Evolutionary conservation across 192 early-diverging fungal genomes (phyloP).

Genomic region (Thamnidium elegans): DNA sequence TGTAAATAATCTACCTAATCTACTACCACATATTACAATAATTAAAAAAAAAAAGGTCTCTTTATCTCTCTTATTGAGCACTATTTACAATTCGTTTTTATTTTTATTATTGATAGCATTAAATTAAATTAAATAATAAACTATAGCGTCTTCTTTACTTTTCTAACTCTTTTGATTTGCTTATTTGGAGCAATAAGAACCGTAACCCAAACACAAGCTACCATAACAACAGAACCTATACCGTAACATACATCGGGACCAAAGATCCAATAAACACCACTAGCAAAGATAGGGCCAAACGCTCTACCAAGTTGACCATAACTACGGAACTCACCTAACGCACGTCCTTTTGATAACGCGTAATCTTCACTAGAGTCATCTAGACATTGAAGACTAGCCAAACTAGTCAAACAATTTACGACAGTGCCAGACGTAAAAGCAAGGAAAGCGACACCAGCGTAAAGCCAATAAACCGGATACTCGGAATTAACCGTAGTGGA

Average conservation of each 20-base stretch:
- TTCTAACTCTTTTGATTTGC: constrained; percentile 1
- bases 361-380: constrained; percentile 28
- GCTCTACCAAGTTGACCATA: constrained; percentile 90
- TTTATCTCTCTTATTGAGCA: not conserved
- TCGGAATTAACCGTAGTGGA: constrained; percentile 29
- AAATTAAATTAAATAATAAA: not conserved
- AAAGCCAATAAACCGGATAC: constrained; percentile 19
- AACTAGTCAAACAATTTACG: constrained; percentile 82
- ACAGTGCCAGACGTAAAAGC: constrained; percentile 94
- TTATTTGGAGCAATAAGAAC: not conserved
- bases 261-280: constrained; percentile 81
- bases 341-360: constrained; percentile 57
- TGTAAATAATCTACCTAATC: not conserved
- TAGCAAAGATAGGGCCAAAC: constrained; percentile 83
- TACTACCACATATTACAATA: not conserved
- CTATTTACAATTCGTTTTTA: constrained; percentile 6
- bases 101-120: constrained; percentile 1
- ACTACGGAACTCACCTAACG: constrained; percentile 83
- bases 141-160: not conserved
- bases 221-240: constrained; percentile 52
- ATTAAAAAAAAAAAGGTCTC: too few relatives aligned
- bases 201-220: constrained; percentile 7
- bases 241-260: constrained; percentile 64
- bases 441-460: constrained; percentile 74
- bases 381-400: constrained; percentile 64